These are phyloP conservation scores for Ceratocystis ficicola DNA, from an alignment of 2,329 filamentous ascomycete species.

Conservation along the genomic window DNA sequence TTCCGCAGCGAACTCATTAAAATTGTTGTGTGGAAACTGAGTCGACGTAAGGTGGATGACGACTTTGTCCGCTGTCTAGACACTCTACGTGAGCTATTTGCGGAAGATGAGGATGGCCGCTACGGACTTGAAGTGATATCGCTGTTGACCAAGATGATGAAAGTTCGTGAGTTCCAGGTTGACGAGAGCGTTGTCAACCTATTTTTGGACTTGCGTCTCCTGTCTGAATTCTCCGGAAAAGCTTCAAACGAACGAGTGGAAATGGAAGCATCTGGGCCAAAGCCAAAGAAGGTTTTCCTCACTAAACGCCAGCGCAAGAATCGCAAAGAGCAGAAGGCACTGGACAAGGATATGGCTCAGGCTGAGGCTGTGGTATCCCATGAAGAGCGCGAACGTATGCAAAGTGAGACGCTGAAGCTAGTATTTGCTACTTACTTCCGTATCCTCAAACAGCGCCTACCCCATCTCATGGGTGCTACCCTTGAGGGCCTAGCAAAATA, in stretches of 20 bases:
- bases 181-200: constrained; percentile 80
- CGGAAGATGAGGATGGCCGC: constrained; percentile 77
- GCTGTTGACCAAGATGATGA: constrained; percentile 90
- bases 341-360: constrained; percentile 87
- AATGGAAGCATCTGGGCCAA: constrained; percentile 40
- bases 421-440: constrained; percentile 94
- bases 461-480: constrained; percentile 89
- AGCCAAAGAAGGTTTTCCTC: constrained; percentile 69
- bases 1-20: constrained; percentile 79
- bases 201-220: constrained; percentile 76
- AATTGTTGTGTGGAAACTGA: constrained; percentile 75
- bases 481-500: constrained; percentile 90
- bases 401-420: constrained; percentile 88
- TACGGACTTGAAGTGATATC: constrained; percentile 77
- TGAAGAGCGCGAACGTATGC: constrained; percentile 85
- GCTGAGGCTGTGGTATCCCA: constrained; percentile 84
- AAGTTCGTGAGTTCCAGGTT: constrained; percentile 66
- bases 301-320: constrained; percentile 80
- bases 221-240: constrained; percentile 78
- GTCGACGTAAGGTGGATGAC: constrained; percentile 55
- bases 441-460: constrained; percentile 70
- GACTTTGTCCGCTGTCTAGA: constrained; percentile 68
- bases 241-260: constrained; percentile 70
- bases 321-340: constrained; percentile 69
- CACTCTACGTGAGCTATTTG: constrained; percentile 70